Evolutionary conservation across 495 filamentous ascomycete species (phyloP), one percentile per base, ranked within the genome.

Genomic region (Viridothelium virens): DNA sequence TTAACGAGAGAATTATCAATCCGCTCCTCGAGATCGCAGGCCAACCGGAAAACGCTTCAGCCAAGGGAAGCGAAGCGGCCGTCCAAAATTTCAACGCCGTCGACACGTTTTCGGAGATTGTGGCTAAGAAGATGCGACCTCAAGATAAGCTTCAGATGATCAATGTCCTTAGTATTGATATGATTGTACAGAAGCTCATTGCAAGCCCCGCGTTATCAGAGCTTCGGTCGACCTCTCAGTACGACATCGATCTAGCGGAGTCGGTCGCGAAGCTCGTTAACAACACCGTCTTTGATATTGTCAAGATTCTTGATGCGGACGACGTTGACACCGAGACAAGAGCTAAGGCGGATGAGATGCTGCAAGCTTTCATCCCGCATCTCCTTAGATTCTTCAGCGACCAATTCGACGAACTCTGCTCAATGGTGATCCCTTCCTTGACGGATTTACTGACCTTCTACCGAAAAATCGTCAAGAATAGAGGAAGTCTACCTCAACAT

Each of bases 321-420:
- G 73, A 80, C 36, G 82, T 85, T 37, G 79, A 84, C 61, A 78
- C 77, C 11, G 81, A 83, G 69, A 79, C 78, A 34, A 80, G 78
- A 66, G 80, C 81, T 67, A 83, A 80, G 48, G 91, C 92, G 62
- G 89, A 89, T 39, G 85, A 86, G 70, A 82, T 93, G 53, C 77
- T 97, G 38, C 88, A 89, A 71, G 82, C 82, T 56, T 96, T 99
- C 74, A 77, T 95, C 56, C 91, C 92, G 1, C 85, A 90, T 63
- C 82, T 97, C 25, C 79, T 99, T 37, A 89, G 92, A 44, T 96
- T 96, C 79, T 95, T 99, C 75, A 90, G 91, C 33, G 95, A 99
- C 73, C 92, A 99, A 77, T 99, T 91, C 71, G 94, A 99, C 76
- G 94, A 99, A 74, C 86, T 97, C 66, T 97, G 93, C 77, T 93